These are phyloP conservation scores for Sporothrix brasiliensis DNA, from an alignment of 2,329 filamentous ascomycete species.

Conservation along the genomic window DNA sequence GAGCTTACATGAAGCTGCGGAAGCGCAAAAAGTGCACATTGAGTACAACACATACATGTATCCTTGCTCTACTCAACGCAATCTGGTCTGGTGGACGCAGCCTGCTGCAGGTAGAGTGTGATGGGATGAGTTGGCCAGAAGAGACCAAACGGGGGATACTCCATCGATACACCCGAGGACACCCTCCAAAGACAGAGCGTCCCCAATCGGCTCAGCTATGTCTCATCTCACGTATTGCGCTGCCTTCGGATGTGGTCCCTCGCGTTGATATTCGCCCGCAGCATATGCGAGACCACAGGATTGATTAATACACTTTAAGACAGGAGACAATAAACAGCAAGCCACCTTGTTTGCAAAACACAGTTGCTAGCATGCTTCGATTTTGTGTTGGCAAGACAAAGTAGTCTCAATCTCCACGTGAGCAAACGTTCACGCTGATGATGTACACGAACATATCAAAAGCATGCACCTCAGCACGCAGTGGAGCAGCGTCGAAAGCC, in stretches of 20 bases:
- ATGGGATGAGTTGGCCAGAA: slow-evolving; percentile 14
- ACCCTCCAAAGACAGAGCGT: not conserved
- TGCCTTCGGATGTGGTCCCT: slow-evolving; percentile 10
- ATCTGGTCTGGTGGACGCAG: not conserved
- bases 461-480: not conserved
- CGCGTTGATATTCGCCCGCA: too few relatives aligned
- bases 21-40: not conserved
- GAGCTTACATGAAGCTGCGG: not conserved
- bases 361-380: not conserved
- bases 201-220: slow-evolving; percentile 15
- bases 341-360: not conserved
- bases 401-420: slow-evolving; percentile 6
- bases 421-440: not conserved
- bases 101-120: not conserved
- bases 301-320: not conserved
- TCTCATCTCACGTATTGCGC: slow-evolving; percentile 6
- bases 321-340: not conserved
- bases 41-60: not conserved
- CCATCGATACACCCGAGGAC: not conserved
- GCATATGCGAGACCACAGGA: too few relatives aligned
- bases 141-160: not conserved
- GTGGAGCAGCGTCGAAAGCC: not conserved
- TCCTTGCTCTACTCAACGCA: not conserved
- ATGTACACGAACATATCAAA: not conserved
- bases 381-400: not conserved